A percentile compares a stretch with the other conserved stretches of the same genome.
These are phyloP conservation scores for Rhodotorula sphaerocarpa DNA, from an alignment of 768 basidiomycete genomes.

Conservation along the genomic window DNA sequence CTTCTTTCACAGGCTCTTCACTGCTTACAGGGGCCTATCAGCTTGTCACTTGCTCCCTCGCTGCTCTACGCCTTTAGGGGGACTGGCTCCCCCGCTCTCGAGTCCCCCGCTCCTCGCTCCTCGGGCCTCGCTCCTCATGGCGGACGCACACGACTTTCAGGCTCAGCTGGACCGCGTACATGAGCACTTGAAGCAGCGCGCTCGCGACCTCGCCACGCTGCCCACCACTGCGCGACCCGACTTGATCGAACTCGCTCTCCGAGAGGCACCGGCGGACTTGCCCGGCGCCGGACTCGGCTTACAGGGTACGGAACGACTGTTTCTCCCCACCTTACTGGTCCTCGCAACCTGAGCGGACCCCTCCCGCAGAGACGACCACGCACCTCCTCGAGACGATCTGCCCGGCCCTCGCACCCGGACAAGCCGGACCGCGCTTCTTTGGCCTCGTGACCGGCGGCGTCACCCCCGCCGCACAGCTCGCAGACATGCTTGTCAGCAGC, in stretches of 20 bases:
- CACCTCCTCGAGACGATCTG: constrained; percentile 41
- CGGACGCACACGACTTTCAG: background rate
- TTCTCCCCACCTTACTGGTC: background rate
- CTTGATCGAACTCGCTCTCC: constrained; percentile 33
- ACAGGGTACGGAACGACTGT: constrained; percentile 14
- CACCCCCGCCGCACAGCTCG: constrained; percentile 43
- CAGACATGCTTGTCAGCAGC: constrained; percentile 44
- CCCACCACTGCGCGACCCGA: constrained; percentile 15
- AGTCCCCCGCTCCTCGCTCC: no score
- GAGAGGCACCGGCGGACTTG: constrained; percentile 38
- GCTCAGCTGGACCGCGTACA: constrained; percentile 5
- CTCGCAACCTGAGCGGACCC: background rate
- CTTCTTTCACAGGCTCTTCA: no score
- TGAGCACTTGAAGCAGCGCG: background rate
- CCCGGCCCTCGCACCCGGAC: constrained; percentile 43
- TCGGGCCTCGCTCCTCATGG: no score
- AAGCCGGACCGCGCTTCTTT: constrained; percentile 44
- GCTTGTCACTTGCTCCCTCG: no score
- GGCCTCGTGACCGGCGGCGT: constrained; percentile 40
- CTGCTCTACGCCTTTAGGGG: no score
- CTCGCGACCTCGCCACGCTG: background rate
- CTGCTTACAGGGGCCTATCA: no score
- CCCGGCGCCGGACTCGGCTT: constrained; percentile 44
- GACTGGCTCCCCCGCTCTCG: no score
- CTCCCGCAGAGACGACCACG: constrained; percentile 5